Percentiles rank a stretch among this genome's conserved stretches.
Evolutionary conservation across 2,329 filamentous ascomycete genomes (phyloP).

Genomic region (Mycogone perniciosa): DNA sequence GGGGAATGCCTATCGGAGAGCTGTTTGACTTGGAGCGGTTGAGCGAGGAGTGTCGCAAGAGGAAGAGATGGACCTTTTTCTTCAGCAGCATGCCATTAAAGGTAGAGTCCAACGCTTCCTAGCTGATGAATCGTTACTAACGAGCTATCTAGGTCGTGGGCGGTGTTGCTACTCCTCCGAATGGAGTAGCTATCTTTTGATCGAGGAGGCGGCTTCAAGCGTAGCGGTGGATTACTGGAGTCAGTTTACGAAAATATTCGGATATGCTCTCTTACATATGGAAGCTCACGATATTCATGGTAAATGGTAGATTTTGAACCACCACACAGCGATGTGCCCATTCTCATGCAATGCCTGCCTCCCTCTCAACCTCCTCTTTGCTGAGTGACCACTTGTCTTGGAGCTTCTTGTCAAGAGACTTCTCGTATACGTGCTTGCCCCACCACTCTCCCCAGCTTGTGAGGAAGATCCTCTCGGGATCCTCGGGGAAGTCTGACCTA

Average conservation of each 20-base stretch:
- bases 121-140: not conserved
- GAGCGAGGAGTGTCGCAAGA: conserved; percentile 26
- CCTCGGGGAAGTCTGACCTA: conserved; percentile 41
- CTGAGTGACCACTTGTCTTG: conserved; percentile 47
- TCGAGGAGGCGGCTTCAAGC: not conserved
- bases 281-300: not conserved
- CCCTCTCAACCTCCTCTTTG: conserved; percentile 42
- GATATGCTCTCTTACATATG: not conserved
- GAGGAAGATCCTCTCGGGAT: conserved; percentile 46
- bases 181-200: conserved; percentile 33
- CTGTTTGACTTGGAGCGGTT: conserved; percentile 40
- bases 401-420: conserved; percentile 37
- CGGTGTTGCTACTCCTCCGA: conserved; percentile 33
- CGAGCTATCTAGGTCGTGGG: conserved; percentile 22
- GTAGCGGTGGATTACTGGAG: not conserved
- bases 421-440: conserved; percentile 36
- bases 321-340: not conserved
- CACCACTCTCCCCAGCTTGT: conserved; percentile 54
- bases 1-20: conserved; percentile 47
- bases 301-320: not conserved
- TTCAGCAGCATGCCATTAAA: conserved; percentile 33
- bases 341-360: conserved; percentile 23
- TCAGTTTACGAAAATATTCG: not conserved
- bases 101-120: conserved; percentile 3
- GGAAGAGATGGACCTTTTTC: conserved; percentile 34